Evolutionary conservation across 371 early-diverging fungal species (phyloP).

Genomic region (Capillidium rhysosporum): DNA sequence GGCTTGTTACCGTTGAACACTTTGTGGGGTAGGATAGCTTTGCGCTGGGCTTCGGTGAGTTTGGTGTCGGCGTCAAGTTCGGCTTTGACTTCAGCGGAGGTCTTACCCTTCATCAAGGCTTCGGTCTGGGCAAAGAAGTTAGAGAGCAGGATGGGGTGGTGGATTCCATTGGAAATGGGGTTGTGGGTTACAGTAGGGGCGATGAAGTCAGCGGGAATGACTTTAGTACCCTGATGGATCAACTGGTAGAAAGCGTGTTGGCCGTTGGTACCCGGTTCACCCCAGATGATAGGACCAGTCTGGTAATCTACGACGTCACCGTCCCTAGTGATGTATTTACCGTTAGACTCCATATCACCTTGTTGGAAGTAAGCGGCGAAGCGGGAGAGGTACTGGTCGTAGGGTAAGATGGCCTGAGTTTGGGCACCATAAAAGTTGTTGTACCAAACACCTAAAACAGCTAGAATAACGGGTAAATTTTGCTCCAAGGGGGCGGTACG

Average conservation of each 20-base stretch:
- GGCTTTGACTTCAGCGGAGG: constrained; percentile 45
- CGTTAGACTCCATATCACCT: constrained; percentile 99
- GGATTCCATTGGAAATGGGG: constrained; percentile 49
- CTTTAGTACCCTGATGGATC: constrained; percentile 97
- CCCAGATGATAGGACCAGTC: constrained; percentile 98
- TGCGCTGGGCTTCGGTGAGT: constrained; percentile 21
- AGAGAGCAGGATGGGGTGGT: constrained; percentile 89
- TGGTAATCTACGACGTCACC: constrained; percentile 54
- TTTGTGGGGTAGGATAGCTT: constrained; percentile 71
- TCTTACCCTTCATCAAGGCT: constrained; percentile 88
- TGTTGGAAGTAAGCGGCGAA: constrained; percentile 98
- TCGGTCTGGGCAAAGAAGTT: constrained; percentile 99
- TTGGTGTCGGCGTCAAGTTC: constrained; percentile 37
- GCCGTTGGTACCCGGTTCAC: constrained; percentile 98
- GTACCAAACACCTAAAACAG: constrained; percentile 92
- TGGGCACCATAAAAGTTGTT: constrained; percentile 92
- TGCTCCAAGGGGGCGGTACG: constrained; percentile 61
- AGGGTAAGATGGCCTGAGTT: constrained; percentile 92
- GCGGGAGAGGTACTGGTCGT: constrained; percentile 94
- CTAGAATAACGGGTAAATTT: constrained; percentile 88
- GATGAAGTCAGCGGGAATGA: constrained; percentile 91
- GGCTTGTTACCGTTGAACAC: constrained; percentile 94
- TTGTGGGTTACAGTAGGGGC: constrained; percentile 81
- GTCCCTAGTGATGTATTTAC: constrained; percentile 79
- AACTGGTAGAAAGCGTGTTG: constrained; percentile 99